Base-by-base conservation (phyloP, 495 filamentous ascomycete species). In the Bacidia gigantensis region DNA sequence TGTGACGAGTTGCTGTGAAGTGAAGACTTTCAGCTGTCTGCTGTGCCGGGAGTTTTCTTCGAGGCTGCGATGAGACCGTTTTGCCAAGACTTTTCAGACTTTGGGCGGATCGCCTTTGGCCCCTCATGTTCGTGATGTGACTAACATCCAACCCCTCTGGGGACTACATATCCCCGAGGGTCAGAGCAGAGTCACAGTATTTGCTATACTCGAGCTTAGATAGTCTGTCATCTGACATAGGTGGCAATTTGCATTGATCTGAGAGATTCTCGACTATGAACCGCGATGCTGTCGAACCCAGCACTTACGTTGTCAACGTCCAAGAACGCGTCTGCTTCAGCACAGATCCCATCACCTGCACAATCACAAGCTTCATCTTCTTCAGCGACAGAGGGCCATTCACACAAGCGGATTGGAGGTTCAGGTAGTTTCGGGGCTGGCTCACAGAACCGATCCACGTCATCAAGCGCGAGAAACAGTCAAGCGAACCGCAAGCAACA, bases 401-500 rank as follows among this genome's bases (percentile, higher is more conserved):
- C 72, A 32, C 80, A 83, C 61, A 70, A 79, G 61, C 77, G 82
- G 52, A 64, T 67, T 45, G 80, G 82, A 49, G 76, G 76, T 45
- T 80, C 79, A 26, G 78, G 82, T 50, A 80, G 75, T 58, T 75
- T 76, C 62, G 77, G 81, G 38, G 71, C 79, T 48, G 79, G 78
- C 42, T 69, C 79, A 14, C 73, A 70, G 12, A 72, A 80, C 42
- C 74, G 78, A 35, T 64, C 61, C 29, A 62, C 72, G 5, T 67
- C 70, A 18, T 66, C 76, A 26, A 64, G 74, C 41, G 67, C 80
- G 3, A 73, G 86, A 55, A 95, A 89, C 68, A 80, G 74, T 51
- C 90, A 96, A 70, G 68, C 68, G 22, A 68, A 74, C 48, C 81
- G 81, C 66, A 87, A 79, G 64, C 86, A 86, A 63, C 86, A 95